Conservation (phyloP, 495 filamentous ascomycete genomes). For the Talaromyces trachyspermus region DNA sequence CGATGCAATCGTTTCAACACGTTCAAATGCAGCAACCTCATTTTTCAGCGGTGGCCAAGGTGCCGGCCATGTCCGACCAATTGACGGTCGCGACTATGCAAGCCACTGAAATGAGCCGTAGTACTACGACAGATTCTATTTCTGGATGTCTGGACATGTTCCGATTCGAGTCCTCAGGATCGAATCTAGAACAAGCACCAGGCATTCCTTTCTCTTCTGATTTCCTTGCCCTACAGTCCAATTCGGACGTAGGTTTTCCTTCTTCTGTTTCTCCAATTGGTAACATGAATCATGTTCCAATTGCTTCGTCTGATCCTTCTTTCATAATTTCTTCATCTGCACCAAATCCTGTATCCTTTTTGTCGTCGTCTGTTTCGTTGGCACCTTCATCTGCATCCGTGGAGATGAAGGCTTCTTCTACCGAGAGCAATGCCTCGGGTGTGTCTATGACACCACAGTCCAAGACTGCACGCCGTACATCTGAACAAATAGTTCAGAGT, state of each 20-base stretch:
- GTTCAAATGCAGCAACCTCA: slow-evolving; percentile 11
- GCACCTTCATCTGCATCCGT: slow-evolving; percentile 14
- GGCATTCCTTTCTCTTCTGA: slow-evolving; percentile 29
- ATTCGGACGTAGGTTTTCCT: slow-evolving; percentile 24
- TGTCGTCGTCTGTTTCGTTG: slow-evolving; percentile 3
- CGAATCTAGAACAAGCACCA: slow-evolving; percentile 23
- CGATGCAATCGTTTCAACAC: slow-evolving; percentile 14
- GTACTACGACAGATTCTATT: slow-evolving; percentile 36
- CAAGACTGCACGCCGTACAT: slow-evolving; percentile 30
- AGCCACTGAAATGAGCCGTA: slow-evolving; percentile 39
- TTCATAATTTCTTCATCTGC: slow-evolving; percentile 30
- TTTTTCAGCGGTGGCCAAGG: slow-evolving; percentile 10
- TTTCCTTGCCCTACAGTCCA: slow-evolving; percentile 23
- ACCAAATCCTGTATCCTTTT: slow-evolving; percentile 14
- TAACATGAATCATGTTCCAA: slow-evolving; percentile 23
- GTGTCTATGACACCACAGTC: slow-evolving; percentile 22
- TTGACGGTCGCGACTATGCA: slow-evolving; percentile 11
- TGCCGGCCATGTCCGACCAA: slow-evolving; percentile 16
- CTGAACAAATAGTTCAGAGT: slow-evolving; percentile 32
- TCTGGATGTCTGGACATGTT: slow-evolving; percentile 39
- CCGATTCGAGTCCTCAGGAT: slow-evolving; percentile 32
- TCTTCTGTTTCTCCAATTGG: slow-evolving; percentile 17
- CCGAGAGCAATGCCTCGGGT: slow-evolving; percentile 23
- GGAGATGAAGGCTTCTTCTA: slow-evolving; percentile 32
- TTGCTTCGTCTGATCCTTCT: slow-evolving; percentile 21